Percentiles rank a stretch among this genome's conserved stretches.
phyloP scores from a whole-genome alignment of 805 yeast genomes.

The Yarrowia bubula region DNA sequence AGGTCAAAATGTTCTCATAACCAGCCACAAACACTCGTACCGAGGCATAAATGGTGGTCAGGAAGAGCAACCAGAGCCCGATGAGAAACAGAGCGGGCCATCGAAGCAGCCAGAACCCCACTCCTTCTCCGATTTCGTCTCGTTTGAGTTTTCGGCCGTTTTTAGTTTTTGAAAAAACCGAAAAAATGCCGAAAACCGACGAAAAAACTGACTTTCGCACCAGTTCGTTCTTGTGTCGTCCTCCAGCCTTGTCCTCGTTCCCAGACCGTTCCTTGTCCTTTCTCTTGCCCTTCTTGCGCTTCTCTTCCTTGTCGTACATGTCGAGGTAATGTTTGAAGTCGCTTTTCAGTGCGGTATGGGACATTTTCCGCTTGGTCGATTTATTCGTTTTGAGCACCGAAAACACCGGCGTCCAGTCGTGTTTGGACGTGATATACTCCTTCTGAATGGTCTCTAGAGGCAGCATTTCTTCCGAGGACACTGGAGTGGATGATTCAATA shows the following conservation, averaged over 20 bases:
- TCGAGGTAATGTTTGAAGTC: constrained; percentile 11
- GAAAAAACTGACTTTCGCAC: background rate
- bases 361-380: background rate
- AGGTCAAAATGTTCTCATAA: constrained; percentile 57
- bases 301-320: constrained; percentile 12
- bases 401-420: constrained; percentile 24
- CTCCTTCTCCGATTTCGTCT: constrained; percentile 37
- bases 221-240: background rate
- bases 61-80: constrained; percentile 51
- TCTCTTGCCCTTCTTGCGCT: constrained; percentile 6
- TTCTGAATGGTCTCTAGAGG: background rate
- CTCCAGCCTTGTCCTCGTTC: background rate
- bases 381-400: background rate
- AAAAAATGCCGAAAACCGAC: background rate
- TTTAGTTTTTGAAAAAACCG: background rate
- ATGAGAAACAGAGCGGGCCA: constrained; percentile 63
- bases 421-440: constrained; percentile 12
- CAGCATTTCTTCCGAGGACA: background rate
- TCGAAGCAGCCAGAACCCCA: constrained; percentile 51
- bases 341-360: background rate
- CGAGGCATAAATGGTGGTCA: constrained; percentile 50
- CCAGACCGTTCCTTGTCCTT: background rate
- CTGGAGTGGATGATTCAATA: background rate
- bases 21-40: constrained; percentile 61
- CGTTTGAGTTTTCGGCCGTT: background rate